phyloP scores from a whole-genome alignment of 768 basidiomycete species.

The Leucosporidium yakuticum region DNA sequence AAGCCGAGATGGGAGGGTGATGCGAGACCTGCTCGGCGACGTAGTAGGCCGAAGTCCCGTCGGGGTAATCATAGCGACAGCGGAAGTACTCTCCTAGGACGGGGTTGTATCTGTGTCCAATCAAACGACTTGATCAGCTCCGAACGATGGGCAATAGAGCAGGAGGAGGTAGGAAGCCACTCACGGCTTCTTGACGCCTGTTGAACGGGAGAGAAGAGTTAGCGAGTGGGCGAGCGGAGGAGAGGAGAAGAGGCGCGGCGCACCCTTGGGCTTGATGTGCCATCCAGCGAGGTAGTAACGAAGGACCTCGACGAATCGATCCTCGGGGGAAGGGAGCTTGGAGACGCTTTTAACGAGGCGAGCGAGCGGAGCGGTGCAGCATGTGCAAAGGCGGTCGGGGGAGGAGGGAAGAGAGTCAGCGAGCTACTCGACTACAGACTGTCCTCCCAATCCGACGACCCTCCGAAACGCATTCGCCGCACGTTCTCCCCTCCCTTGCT shows the following conservation, averaged over 20 bases:
- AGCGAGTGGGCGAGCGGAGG: not conserved
- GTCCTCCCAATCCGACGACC: not conserved
- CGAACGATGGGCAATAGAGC: not conserved
- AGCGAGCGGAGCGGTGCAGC: not conserved
- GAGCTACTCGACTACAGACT: slow-evolving; percentile 2
- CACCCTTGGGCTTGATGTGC: slow-evolving; percentile 97
- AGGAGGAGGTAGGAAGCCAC: slow-evolving; percentile 40
- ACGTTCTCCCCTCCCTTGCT: too few relatives aligned
- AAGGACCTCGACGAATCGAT: slow-evolving; percentile 82
- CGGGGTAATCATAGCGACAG: slow-evolving; percentile 84
- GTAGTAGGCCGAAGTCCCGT: slow-evolving; percentile 90
- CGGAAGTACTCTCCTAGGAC: slow-evolving; percentile 97
- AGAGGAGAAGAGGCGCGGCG: slow-evolving; percentile 3
- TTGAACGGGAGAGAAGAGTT: slow-evolving; percentile 8
- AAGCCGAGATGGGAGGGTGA: slow-evolving; percentile 67
- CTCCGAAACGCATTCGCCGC: too few relatives aligned
- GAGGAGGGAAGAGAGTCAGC: not conserved
- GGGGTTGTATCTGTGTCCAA: slow-evolving; percentile 92
- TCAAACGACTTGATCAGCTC: not conserved
- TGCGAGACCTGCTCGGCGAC: slow-evolving; percentile 97
- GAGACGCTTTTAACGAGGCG: slow-evolving; percentile 57
- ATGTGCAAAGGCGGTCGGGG: not conserved
- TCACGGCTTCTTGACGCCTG: slow-evolving; percentile 87
- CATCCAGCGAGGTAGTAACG: slow-evolving; percentile 97
- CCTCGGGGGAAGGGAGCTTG: slow-evolving; percentile 70